These are phyloP conservation scores for Triadica sebifera DNA, from an alignment of 345 rosid species.

Conservation along the genomic window DNA sequence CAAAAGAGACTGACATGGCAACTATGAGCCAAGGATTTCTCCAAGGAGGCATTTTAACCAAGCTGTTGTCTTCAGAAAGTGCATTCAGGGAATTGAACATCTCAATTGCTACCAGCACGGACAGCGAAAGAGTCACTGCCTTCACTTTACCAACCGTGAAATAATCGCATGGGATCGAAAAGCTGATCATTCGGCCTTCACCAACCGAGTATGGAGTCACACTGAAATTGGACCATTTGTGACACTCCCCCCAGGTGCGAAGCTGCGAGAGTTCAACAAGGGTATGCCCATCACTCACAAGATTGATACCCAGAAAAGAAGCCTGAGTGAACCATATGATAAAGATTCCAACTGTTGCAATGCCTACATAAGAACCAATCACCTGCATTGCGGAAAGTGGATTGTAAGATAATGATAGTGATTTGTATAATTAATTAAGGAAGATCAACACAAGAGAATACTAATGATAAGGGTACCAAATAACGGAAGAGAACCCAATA, in stretches of 20 bases:
- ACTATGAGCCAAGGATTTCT: slow-evolving; percentile 85
- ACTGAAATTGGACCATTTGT: slow-evolving; percentile 76
- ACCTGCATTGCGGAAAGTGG: slow-evolving; percentile 43
- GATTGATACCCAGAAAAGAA: slow-evolving; percentile 72
- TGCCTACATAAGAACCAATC: slow-evolving; percentile 83
- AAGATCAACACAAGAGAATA: background rate
- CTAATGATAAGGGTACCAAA: slow-evolving; percentile 44
- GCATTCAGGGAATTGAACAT: slow-evolving; percentile 92
- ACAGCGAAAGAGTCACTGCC: slow-evolving; percentile 81
- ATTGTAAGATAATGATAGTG: background rate
- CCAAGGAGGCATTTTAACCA: slow-evolving; percentile 86
- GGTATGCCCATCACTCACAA: slow-evolving; percentile 72
- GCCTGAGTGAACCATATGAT: slow-evolving; percentile 80
- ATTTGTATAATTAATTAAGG: background rate
- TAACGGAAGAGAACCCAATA: slow-evolving; percentile 78
- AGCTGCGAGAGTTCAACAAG: slow-evolving; percentile 67
- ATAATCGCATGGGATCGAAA: slow-evolving; percentile 78
- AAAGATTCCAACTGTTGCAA: slow-evolving; percentile 93
- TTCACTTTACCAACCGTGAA: slow-evolving; percentile 81
- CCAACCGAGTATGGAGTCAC: slow-evolving; percentile 54
- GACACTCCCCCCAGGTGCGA: slow-evolving; percentile 73
- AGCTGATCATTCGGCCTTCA: slow-evolving; percentile 49
- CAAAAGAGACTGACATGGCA: slow-evolving; percentile 82
- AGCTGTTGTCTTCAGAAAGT: slow-evolving; percentile 80
- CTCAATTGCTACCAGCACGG: slow-evolving; percentile 86